Percentiles rank a stretch among this genome's conserved stretches.
These are phyloP conservation scores for Pseudozyma hubeiensis DNA, from an alignment of 1,284 basidiomycete species.

Conservation along the genomic window DNA sequence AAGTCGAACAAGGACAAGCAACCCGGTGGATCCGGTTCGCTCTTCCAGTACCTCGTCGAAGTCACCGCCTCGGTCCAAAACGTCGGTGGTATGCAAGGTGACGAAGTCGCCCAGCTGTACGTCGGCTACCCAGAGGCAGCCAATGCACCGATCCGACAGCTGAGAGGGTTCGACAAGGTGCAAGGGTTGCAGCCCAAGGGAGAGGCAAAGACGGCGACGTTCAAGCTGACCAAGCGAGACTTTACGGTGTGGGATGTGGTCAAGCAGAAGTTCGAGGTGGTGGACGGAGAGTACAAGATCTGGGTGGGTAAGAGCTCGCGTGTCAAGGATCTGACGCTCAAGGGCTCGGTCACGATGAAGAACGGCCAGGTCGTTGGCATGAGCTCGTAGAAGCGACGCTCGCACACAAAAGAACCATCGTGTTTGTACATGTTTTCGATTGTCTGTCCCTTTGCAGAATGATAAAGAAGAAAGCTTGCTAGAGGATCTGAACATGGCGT, in stretches of 20 bases:
- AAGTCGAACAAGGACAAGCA: slow-evolving; percentile 26
- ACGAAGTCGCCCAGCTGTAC: slow-evolving; percentile 71
- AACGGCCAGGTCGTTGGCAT: slow-evolving; percentile 16
- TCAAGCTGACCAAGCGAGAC: slow-evolving; percentile 48
- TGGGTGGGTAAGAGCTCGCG: slow-evolving; percentile 43
- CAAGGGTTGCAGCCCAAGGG: slow-evolving; percentile 21
- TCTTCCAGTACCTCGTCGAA: slow-evolving; percentile 72
- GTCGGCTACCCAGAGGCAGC: slow-evolving; percentile 38
- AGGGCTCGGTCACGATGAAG: slow-evolving; percentile 31
- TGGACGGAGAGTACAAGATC: slow-evolving; percentile 43
- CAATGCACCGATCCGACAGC: slow-evolving; percentile 29
- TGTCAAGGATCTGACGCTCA: slow-evolving; percentile 15
- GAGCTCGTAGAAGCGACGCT: neutral
- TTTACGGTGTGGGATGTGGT: slow-evolving; percentile 47
- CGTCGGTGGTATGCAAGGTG: slow-evolving; percentile 69
- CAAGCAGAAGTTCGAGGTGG: slow-evolving; percentile 43
- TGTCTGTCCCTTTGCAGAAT: too few relatives aligned
- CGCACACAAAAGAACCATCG: neutral
- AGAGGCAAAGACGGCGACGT: slow-evolving; percentile 30
- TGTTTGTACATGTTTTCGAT: too few relatives aligned
- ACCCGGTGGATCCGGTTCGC: slow-evolving; percentile 30
- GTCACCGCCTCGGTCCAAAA: slow-evolving; percentile 70
- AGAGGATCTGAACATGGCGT: too few relatives aligned
- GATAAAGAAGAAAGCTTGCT: too few relatives aligned
- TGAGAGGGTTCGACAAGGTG: slow-evolving; percentile 59